These are phyloP conservation scores for Sporothrix humicola DNA, from an alignment of 2,329 filamentous ascomycete species.

Conservation along the genomic window DNA sequence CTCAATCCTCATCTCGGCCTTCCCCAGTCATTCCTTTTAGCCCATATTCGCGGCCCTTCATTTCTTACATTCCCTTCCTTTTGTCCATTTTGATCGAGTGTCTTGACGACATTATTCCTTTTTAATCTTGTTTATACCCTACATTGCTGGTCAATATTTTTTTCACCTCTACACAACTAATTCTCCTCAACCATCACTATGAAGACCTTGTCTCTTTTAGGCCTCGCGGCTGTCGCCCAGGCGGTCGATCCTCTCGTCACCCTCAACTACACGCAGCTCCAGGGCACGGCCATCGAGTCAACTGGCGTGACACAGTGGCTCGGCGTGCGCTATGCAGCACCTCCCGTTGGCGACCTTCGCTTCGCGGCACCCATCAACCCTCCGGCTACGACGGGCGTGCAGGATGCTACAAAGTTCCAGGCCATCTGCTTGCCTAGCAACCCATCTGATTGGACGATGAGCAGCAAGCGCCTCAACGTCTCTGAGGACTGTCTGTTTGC, in stretches of 20 bases:
- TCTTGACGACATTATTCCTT: slow-evolving; percentile 19
- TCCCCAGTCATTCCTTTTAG: not conserved
- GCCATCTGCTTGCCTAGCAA: slow-evolving; percentile 43
- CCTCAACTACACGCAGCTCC: slow-evolving; percentile 70
- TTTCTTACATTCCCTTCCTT: slow-evolving; percentile 14
- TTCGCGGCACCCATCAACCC: slow-evolving; percentile 73
- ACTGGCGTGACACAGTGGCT: slow-evolving; percentile 73
- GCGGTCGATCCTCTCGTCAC: slow-evolving; percentile 55
- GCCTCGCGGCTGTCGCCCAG: slow-evolving; percentile 26
- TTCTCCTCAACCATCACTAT: not conserved
- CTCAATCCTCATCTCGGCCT: not conserved
- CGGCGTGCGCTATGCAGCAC: slow-evolving; percentile 74
- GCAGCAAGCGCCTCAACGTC: slow-evolving; percentile 43
- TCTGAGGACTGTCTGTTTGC: slow-evolving; percentile 74
- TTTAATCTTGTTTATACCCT: not conserved
- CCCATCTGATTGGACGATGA: slow-evolving; percentile 36
- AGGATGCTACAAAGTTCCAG: slow-evolving; percentile 55
- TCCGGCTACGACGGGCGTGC: slow-evolving; percentile 49
- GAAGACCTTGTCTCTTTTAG: slow-evolving; percentile 17
- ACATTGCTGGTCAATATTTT: slow-evolving; percentile 15
- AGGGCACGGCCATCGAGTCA: slow-evolving; percentile 56
- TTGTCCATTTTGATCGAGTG: not conserved
- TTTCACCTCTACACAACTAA: not conserved
- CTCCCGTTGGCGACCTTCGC: slow-evolving; percentile 68
- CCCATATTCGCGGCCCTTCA: not conserved